Conservation (phyloP, 2,329 filamentous ascomycete species). For the Albophoma yamanashiensis region DNA sequence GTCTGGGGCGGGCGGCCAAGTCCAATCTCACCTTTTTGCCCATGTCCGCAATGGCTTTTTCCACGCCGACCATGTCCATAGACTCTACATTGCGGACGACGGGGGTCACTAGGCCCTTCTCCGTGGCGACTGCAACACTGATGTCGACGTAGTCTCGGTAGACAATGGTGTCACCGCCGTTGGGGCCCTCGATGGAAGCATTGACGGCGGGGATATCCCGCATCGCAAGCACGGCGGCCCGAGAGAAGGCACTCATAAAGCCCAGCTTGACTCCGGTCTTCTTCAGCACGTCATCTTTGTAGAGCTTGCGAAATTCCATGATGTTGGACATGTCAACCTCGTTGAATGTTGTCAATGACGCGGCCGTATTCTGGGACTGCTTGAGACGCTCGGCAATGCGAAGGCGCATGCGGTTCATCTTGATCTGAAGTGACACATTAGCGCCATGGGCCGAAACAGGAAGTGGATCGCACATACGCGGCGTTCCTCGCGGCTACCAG, state of each 20-base stretch:
- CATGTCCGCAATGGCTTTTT: conserved; percentile 83
- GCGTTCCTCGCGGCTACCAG: conserved; percentile 74
- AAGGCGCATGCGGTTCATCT: conserved; percentile 99
- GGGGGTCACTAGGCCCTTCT: conserved; percentile 94
- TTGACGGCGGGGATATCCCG: conserved; percentile 91
- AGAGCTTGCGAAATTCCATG: conserved; percentile 93
- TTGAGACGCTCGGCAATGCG: conserved; percentile 96
- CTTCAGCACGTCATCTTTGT: conserved; percentile 94
- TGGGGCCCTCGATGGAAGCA: conserved; percentile 90
- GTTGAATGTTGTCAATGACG: conserved; percentile 96
- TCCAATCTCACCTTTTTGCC: conserved; percentile 68
- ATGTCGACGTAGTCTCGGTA: conserved; percentile 98
- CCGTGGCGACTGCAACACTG: conserved; percentile 91
- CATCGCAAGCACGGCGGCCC: conserved; percentile 84
- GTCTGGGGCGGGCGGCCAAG: neutral
- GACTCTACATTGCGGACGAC: conserved; percentile 89
- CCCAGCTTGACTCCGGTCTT: conserved; percentile 95
- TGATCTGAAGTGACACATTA: conserved; percentile 53
- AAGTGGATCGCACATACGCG: conserved; percentile 47
- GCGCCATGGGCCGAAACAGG: neutral
- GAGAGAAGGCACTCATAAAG: conserved; percentile 98
- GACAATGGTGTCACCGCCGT: conserved; percentile 93
- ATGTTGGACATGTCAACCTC: conserved; percentile 98
- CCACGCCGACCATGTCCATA: conserved; percentile 80
- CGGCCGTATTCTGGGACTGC: conserved; percentile 97